Evolutionary conservation across 192 early-diverging fungal species (phyloP).

Genomic region (Entomortierella lignicola): DNA sequence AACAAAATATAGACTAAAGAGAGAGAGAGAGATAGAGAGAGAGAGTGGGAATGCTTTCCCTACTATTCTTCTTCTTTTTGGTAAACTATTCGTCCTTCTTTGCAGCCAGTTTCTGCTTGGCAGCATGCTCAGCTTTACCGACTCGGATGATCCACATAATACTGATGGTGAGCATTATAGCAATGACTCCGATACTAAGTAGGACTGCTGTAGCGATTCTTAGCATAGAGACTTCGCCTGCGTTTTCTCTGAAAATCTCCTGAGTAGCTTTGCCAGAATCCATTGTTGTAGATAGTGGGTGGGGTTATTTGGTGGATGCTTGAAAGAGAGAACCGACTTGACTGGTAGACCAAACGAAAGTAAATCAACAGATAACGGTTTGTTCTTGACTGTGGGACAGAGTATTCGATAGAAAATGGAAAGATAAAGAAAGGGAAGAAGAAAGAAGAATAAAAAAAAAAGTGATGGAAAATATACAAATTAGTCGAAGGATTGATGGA

Average conservation of each 20-base stretch:
- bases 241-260: too few relatives aligned
- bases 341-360: too few relatives aligned
- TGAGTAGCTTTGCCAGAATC: too few relatives aligned
- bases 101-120: slow-evolving; percentile 5
- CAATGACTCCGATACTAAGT: slow-evolving; percentile 24
- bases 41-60: not conserved
- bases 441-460: not conserved
- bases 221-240: slow-evolving; percentile 5
- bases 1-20: too few relatives aligned
- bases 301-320: not conserved
- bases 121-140: slow-evolving; percentile 44
- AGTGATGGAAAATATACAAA: too few relatives aligned
- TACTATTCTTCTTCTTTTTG: not conserved
- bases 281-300: not conserved
- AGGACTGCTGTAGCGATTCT: slow-evolving; percentile 16
- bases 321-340: too few relatives aligned
- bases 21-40: not conserved
- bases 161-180: slow-evolving; percentile 8
- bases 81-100: slow-evolving; percentile 4
- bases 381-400: too few relatives aligned
- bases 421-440: too few relatives aligned
- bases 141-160: slow-evolving; percentile 38
- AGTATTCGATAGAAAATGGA: too few relatives aligned
- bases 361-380: too few relatives aligned
- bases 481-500: too few relatives aligned